Evolutionary conservation across 2,329 filamentous ascomycete species (phyloP).

Genomic region (Diplodia scrobiculata): DNA sequence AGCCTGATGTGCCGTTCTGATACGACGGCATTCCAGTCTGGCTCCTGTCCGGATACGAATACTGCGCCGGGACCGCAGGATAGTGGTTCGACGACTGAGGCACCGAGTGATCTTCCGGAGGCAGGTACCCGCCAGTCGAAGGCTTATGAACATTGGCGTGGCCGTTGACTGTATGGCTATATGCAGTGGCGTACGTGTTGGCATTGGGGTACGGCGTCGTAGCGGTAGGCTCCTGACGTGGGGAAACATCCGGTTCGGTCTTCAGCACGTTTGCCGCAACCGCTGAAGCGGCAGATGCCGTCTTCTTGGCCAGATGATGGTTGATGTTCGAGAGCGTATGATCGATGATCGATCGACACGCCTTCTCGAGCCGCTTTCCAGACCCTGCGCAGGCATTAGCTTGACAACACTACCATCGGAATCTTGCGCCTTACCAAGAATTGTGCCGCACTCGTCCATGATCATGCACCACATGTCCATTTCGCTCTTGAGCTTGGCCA

Average conservation of each 20-base stretch:
- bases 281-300: constrained; percentile 49
- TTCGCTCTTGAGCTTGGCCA: constrained; percentile 63
- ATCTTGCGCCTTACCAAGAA: constrained; percentile 62
- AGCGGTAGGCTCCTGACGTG: constrained; percentile 32
- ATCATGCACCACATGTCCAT: constrained; percentile 71
- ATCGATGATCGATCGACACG: constrained; percentile 54
- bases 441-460: constrained; percentile 64
- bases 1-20: constrained; percentile 35
- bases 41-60: constrained; percentile 38
- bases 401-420: neutral
- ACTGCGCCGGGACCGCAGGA: constrained; percentile 32
- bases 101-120: constrained; percentile 26
- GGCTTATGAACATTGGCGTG: constrained; percentile 16
- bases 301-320: constrained; percentile 49
- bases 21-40: constrained; percentile 33
- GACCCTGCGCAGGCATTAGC: constrained; percentile 44
- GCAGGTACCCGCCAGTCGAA: neutral
- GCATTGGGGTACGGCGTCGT: constrained; percentile 29
- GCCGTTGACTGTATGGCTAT: constrained; percentile 3
- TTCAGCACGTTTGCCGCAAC: constrained; percentile 33
- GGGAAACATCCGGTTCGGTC: constrained; percentile 35
- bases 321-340: constrained; percentile 53
- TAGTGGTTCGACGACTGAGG: constrained; percentile 35
- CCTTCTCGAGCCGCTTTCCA: constrained; percentile 51
- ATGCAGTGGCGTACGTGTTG: constrained; percentile 17